Conservation (phyloP, 345 rosid species). For the Capsella bursapastoris region DNA sequence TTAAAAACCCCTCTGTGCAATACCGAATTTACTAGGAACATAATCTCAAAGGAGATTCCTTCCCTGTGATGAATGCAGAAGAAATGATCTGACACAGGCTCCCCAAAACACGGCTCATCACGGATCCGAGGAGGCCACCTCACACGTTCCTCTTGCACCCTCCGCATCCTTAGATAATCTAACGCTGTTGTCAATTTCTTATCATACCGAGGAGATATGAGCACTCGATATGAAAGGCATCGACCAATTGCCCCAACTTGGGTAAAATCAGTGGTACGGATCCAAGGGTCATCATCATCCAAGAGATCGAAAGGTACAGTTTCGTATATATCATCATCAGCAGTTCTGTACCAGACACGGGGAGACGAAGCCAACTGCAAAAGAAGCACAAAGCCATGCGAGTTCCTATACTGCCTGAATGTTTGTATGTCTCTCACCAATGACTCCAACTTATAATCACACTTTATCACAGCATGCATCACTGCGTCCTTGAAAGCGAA, state of each 20-base stretch:
- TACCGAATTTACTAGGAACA: constrained; percentile 78
- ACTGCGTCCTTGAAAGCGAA: constrained; percentile 62
- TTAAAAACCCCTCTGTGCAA: constrained; percentile 71
- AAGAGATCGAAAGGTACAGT: constrained; percentile 63
- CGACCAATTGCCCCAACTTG: constrained; percentile 76
- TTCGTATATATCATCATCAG: constrained; percentile 70
- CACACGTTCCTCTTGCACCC: constrained; percentile 56
- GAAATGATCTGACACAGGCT: constrained; percentile 58
- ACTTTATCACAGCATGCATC: constrained; percentile 63
- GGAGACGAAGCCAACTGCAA: constrained; percentile 83
- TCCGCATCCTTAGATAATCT: constrained; percentile 53
- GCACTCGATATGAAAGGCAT: constrained; percentile 63
- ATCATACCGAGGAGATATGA: constrained; percentile 63
- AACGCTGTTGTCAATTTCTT: constrained; percentile 57
- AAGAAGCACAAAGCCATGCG: constrained; percentile 52
- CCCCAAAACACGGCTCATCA: constrained; percentile 73
- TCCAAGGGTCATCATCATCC: constrained; percentile 99
- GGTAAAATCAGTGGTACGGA: constrained; percentile 84
- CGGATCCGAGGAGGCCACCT: constrained; percentile 48
- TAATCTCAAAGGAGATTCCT: constrained; percentile 64
- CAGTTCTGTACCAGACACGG: constrained; percentile 77
- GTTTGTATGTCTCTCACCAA: constrained; percentile 70
- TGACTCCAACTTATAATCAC: constrained; percentile 85
- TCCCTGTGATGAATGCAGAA: constrained; percentile 57
- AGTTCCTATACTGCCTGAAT: constrained; percentile 52